Base-by-base conservation (phyloP, 75 land plant species). In the Cryptomeria japonica region DNA sequence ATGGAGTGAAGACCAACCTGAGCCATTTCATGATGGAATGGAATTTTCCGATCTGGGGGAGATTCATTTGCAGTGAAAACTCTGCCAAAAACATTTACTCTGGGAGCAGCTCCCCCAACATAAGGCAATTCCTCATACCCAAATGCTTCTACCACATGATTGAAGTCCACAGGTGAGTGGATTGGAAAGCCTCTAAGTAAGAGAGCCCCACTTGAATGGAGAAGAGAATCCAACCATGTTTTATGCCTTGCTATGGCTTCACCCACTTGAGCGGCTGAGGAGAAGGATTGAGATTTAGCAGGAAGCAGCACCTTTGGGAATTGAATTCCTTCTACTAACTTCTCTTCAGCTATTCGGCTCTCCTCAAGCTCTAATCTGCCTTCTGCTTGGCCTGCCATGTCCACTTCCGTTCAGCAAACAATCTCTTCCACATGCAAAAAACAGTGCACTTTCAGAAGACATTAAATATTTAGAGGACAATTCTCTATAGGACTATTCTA, bases 1-100 rank as follows among this genome's bases (percentile, higher is more conserved):
- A 42, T 85, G 19, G 9, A 53, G 75, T 31, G 38, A 18, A 38
- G 25, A 86, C 41, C 42, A 14, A 96, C 99, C 97, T 96, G 99
- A 79, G 99, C 99, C 99, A 98, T 96, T 86, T 98, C 99, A 84
- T 98, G 99, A 83, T 98, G 99, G 88, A 98, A 98, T 44, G 99
- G 99, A 86, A 98, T 96, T 89, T 96, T 96, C 90, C 96, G 96
- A 87, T 98, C 99, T 0, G 99, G 99, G 38, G 99, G 99, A 44
- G 99, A 98, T 86, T 98, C 99, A 84, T 98, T 98, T 37, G 99
- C 92, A 28, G 99, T 98, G 88, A 96, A 98, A 53, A 98, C 99
- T 31, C 99, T 89, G 86, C 98, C 99, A 4, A 95, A 91, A 31
- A 98, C 99, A 86, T 95, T 96, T 42, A 91, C 94, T 78, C 99